Evolutionary conservation across 2,329 filamentous ascomycete genomes (phyloP), one percentile per base, ranked within the genome.

Genomic region (Fusarium robinianum): DNA sequence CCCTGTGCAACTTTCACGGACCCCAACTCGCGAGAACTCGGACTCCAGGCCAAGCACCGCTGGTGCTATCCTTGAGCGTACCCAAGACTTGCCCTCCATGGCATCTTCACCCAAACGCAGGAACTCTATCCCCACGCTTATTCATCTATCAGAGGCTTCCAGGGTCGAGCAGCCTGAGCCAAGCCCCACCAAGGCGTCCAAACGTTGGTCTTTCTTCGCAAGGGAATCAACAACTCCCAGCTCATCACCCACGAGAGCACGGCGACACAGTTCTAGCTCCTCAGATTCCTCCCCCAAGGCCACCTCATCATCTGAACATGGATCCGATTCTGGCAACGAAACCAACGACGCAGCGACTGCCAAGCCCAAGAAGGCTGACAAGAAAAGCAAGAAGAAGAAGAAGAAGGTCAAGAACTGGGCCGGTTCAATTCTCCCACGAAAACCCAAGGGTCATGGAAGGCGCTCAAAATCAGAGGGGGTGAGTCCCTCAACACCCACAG

Each of bases 391-490:
- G 35, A 65, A 68, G 21, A 65, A 67, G 41, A 73, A 72, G 62
- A 90, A 88, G 70, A 87, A 87, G 65, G 87, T 92, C 46, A 90
- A 88, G 61, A 78, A 78, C 4, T 87, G 84, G 83, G 81, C 82
- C 12, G 84, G 83, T 21, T 80, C 82, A 3, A 85, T 87, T 43
- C 71, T 90, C 6, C 80, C 81, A 11, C 74, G 79, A 5, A 87
- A 84, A 53, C 70, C 77, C 1, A 85, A 80, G 71, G 73, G 61
- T 39, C 64, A 63, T 21, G 68, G 62, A 67, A 77, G 68, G 40
- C 69, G 69, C 33, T 64, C 69, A 40, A 77, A 73, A 47, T 55
- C 63, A 5, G 59, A 60, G 12, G 62, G 62, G 4, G 61, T 67
- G 5, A 68, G 74, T 17, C 72, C 75, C 25, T 70, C 75, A 15